A percentile compares a stretch with the other conserved stretches of the same genome.
phyloP scores from a whole-genome alignment of 169 alveolate genomes.

The Babesia ovis region DNA sequence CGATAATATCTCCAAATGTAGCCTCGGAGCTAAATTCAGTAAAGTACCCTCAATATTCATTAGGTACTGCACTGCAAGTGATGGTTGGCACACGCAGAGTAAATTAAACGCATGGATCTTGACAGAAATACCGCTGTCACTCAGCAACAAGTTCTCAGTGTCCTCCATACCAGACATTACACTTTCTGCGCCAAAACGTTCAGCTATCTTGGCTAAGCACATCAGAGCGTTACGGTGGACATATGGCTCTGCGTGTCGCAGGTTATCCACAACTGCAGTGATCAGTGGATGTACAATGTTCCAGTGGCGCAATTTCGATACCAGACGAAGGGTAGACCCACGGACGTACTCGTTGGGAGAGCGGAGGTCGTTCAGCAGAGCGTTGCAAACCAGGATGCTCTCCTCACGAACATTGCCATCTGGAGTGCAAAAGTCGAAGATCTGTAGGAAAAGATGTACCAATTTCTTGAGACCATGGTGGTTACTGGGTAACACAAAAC shows the following conservation, averaged over 20 bases:
- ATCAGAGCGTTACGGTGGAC: constrained; percentile 92
- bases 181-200: constrained; percentile 88
- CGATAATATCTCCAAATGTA: constrained; percentile 51
- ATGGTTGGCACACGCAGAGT: constrained; percentile 83
- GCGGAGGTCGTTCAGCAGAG: constrained; percentile 91
- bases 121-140: constrained; percentile 89
- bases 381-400: constrained; percentile 94
- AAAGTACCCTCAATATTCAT: constrained; percentile 70
- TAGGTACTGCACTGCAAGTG: constrained; percentile 86
- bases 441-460: constrained; percentile 92
- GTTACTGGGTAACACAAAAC: constrained; percentile 80
- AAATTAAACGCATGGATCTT: constrained; percentile 89
- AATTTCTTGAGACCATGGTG: constrained; percentile 88
- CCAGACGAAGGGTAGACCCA: constrained; percentile 93
- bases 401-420: constrained; percentile 96
- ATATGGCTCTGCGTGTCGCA: constrained; percentile 90
- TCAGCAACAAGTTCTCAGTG: constrained; percentile 72
- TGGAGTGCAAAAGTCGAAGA: constrained; percentile 89
- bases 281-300: constrained; percentile 90
- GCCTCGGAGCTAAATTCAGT: constrained; percentile 64
- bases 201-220: constrained; percentile 87
- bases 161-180: constrained; percentile 82
- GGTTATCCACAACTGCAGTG: constrained; percentile 88
- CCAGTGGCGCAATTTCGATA: constrained; percentile 87
- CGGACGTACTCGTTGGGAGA: constrained; percentile 95